Percentiles rank a stretch among this genome's conserved stretches.
Conservation (phyloP, 2,329 filamentous ascomycete genomes). For the Trichocomaceae sp. region DNA sequence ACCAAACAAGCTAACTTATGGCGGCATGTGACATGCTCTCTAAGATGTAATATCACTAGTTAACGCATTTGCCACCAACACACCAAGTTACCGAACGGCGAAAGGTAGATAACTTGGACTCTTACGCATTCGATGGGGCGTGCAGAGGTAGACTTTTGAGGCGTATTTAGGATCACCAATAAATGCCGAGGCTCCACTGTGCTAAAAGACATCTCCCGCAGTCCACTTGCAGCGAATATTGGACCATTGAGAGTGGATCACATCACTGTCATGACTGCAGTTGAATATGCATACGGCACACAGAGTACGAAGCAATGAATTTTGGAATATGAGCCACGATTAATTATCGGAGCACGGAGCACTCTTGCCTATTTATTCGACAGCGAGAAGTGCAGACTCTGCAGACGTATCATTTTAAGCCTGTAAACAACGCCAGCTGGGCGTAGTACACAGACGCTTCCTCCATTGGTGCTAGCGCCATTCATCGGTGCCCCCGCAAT, state of each 20-base stretch:
- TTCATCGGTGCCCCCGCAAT: constrained; percentile 7
- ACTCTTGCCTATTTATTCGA: too few relatives aligned
- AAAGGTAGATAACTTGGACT: background rate
- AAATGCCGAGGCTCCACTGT: constrained; percentile 14
- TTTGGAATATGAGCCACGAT: too few relatives aligned
- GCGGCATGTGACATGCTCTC: background rate
- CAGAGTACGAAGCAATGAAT: background rate
- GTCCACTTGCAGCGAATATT: background rate
- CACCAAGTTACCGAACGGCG: background rate
- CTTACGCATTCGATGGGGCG: background rate
- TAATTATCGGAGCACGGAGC: too few relatives aligned
- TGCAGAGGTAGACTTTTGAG: background rate
- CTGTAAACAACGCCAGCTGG: background rate
- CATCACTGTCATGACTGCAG: background rate
- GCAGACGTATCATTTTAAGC: too few relatives aligned
- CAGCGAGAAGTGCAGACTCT: background rate
- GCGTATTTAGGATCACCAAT: constrained; percentile 7
- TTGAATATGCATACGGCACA: background rate
- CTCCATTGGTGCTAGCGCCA: background rate
- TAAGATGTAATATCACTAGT: background rate
- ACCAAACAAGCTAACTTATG: background rate
- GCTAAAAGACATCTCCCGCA: constrained; percentile 14
- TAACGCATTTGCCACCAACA: constrained; percentile 3
- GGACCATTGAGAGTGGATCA: background rate
- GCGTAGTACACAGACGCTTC: background rate